phyloP scores from a whole-genome alignment of 768 basidiomycete genomes.

The Lepiota venenata region DNA sequence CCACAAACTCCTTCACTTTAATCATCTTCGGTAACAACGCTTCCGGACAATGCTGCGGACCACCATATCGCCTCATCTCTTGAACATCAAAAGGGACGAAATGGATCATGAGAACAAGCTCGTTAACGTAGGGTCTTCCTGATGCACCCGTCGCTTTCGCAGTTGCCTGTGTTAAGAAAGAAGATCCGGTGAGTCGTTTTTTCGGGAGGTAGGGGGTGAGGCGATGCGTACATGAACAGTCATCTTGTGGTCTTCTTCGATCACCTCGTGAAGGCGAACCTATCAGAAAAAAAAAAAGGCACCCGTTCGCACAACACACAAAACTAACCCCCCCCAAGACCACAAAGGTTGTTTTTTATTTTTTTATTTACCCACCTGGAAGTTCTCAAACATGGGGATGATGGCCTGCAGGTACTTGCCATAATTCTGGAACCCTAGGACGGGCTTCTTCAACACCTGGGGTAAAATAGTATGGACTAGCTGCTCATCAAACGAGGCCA shows the following conservation, averaged over 20 bases:
- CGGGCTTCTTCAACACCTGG: conserved; percentile 28
- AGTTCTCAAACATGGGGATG: conserved; percentile 23
- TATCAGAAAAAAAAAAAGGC: conserved; percentile 10
- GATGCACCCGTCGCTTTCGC: conserved; percentile 22
- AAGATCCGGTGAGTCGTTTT: background rate
- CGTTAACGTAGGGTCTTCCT: conserved; percentile 22
- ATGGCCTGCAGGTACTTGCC: conserved; percentile 26
- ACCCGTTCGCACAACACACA: background rate
- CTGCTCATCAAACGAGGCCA: conserved; percentile 27
- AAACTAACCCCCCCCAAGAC: too few relatives aligned
- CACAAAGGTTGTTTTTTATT: too few relatives aligned
- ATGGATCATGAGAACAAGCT: conserved; percentile 21
- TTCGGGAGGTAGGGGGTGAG: background rate
- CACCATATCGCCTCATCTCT: background rate
- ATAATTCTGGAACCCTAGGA: conserved; percentile 32
- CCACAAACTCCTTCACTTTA: conserved; percentile 17
- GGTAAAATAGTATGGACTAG: conserved; percentile 35
- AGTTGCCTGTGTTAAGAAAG: conserved; percentile 21
- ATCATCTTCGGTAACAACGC: conserved; percentile 14
- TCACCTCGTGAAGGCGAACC: conserved; percentile 27
- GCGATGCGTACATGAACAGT: conserved; percentile 29
- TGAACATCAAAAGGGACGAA: conserved; percentile 12
- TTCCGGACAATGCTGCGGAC: background rate
- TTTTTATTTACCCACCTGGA: conserved; percentile 26
- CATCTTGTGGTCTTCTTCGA: conserved; percentile 27